These are phyloP conservation scores for Thelonectria rubi DNA, from an alignment of 2,329 filamentous ascomycete species.

Conservation along the genomic window DNA sequence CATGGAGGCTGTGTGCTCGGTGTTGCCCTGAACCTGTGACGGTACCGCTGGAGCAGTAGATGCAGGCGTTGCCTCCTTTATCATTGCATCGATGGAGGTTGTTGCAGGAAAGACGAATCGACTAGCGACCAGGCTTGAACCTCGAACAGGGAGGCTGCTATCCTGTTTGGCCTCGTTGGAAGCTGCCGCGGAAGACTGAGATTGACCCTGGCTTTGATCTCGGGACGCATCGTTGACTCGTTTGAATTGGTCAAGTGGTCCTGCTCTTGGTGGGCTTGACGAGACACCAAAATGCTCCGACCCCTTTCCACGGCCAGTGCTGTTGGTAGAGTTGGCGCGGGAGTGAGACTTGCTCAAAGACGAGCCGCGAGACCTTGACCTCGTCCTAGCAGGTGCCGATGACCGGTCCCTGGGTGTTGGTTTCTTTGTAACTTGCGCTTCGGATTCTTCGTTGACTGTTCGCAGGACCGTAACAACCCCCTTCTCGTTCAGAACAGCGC, in stretches of 20 bases:
- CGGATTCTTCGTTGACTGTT: slow-evolving; percentile 43
- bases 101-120: slow-evolving; percentile 34
- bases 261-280: slow-evolving; percentile 36
- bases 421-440: slow-evolving; percentile 20
- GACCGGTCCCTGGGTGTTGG: slow-evolving; percentile 25
- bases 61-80: slow-evolving; percentile 31
- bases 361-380: slow-evolving; percentile 10
- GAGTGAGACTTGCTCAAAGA: slow-evolving; percentile 13
- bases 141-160: slow-evolving; percentile 34
- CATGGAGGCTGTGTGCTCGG: slow-evolving; percentile 25
- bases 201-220: slow-evolving; percentile 25
- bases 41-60: slow-evolving; percentile 11
- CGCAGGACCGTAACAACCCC: slow-evolving; percentile 50
- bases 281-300: slow-evolving; percentile 38
- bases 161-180: slow-evolving; percentile 15
- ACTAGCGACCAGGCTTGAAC: slow-evolving; percentile 39
- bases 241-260: slow-evolving; percentile 35
- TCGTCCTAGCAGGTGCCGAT: slow-evolving; percentile 15
- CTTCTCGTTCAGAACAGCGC: slow-evolving; percentile 47
- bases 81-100: slow-evolving; percentile 42
- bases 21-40: slow-evolving; percentile 18
- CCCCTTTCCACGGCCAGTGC: slow-evolving; percentile 26
- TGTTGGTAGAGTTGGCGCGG: slow-evolving; percentile 20
- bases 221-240: slow-evolving; percentile 32
- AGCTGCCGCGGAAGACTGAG: slow-evolving; percentile 6